Evolutionary conservation across 495 filamentous ascomycete genomes (phyloP), one percentile per base, ranked within the genome.

Genomic region (Neurospora terricola): DNA sequence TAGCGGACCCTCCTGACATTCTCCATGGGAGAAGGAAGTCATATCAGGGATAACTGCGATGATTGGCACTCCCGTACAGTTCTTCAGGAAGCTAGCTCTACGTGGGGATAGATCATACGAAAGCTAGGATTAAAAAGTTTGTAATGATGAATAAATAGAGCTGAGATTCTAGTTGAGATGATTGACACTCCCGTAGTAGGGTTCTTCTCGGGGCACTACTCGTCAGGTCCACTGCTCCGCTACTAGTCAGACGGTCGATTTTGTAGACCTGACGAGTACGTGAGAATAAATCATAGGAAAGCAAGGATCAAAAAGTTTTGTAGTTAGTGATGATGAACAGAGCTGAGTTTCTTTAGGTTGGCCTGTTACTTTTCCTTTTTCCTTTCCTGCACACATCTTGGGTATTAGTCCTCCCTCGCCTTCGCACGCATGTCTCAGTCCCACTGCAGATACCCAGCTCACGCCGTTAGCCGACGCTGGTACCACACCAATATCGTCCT

Each of bases 321-420:
- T 18, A 18, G 48, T 59, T 59, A 6, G 11, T 66, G 6, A 36
- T 34, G 54, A 62, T 34, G 54, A 66, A 66, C 54, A 66, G 54
- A 34, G 54, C 30, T 34, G 54, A 18, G 12, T 34, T 66, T 66
- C 14, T 66, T 7, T 66, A 16, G 27, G 27, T 34, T 34, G 12
- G 27, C 54, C 54, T 66, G 54, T 66, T 34, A 66, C 7, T 16
- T 34, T 36, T 66, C 12, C 3, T 16, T 66, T 36, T 59, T 59
- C 54, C 54, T 66, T 36, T 66, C 54, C 23, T 66, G 27, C 27
- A 66, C 54, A 66, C 54, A 34, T 36, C 27, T 14, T 66, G 54
- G 54, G 54, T 66, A 66, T 66, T 66, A 66, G 27, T 66, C 54
- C 54, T 66, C 12, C 54, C 54, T 66, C 48, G 11, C 48, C 23